Evolutionary conservation across 2,329 filamentous ascomycete species (phyloP).

Genomic region (Cryphonectria parasitica): DNA sequence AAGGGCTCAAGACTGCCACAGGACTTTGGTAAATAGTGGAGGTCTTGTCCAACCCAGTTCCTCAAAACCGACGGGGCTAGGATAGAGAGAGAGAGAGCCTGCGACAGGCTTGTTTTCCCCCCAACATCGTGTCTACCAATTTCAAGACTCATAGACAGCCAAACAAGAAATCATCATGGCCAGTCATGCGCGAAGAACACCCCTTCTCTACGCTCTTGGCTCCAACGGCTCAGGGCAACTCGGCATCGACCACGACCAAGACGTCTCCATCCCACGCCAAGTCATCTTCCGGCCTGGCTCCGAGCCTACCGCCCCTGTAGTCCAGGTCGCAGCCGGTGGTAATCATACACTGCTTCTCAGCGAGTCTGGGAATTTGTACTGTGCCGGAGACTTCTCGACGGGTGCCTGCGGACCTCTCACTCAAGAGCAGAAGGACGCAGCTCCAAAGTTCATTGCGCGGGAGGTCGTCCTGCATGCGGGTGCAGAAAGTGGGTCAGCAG

Average conservation of each 20-base stretch:
- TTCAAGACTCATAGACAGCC: not conserved
- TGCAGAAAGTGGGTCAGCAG: conserved; percentile 7
- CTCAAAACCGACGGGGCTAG: not conserved
- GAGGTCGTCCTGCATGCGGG: conserved; percentile 2
- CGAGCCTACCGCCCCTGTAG: conserved; percentile 41
- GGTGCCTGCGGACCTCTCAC: conserved; percentile 58
- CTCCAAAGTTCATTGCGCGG: conserved; percentile 9
- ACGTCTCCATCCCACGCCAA: conserved; percentile 68
- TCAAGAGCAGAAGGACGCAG: conserved; percentile 19
- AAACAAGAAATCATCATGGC: not conserved
- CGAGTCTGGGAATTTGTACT: conserved; percentile 62
- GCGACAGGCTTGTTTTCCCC: not conserved
- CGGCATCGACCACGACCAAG: conserved; percentile 71
- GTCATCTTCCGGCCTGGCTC: conserved; percentile 58
- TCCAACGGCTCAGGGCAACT: conserved; percentile 80
- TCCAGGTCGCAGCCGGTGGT: conserved; percentile 65
- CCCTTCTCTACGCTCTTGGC: conserved; percentile 68
- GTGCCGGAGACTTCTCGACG: conserved; percentile 62
- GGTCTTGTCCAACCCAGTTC: not conserved
- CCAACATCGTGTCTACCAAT: not conserved
- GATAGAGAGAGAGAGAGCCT: not conserved
- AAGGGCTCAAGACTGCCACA: not conserved
- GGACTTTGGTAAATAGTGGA: not conserved
- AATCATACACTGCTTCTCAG: conserved; percentile 83
- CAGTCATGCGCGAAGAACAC: conserved; percentile 42